Base-by-base conservation (phyloP, 129 eudicot species). In the Lonicera japonica region DNA sequence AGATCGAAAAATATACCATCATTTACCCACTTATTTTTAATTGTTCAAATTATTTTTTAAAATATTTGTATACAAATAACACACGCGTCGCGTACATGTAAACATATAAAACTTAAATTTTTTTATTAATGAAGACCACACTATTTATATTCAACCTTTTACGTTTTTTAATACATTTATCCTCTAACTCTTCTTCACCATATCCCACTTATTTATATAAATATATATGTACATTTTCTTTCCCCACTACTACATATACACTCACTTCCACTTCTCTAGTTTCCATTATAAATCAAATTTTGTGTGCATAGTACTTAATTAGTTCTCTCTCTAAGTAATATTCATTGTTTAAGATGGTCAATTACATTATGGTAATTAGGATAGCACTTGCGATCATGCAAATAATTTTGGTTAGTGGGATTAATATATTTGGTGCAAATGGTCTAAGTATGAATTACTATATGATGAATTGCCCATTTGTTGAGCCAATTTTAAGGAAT, bases 361-460 rank as follows among this genome's bases (percentile, higher is more conserved):
- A 38, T 11, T 1, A 29, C 34, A 45, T 29, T 29, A 16, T 16
- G 36, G 0, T 66, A 15, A n/a, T 55, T 38, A 56, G 24, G 1
- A 29, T 63, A n/a, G 4, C 21, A 8, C 6, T 72, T 24, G 12
- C 38, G 19, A 25, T 73, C 48, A 14, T 41, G 5, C 2, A 29
- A 29, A 6, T 29, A 29, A 50, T 67, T 29, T 21, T 59, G 52
- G 61, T 61, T 3, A 58, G 64, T 40, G 75, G 74, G 8, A 43
- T n/a, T n/a, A n/a, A 39, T n/a, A 59, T 24, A 48, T 38, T 53
- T 16, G 54, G 46, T 53, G 70, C 47, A 19, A 67, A 77, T 24
- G 96, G 90, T 24, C 67, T 91, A 16, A 77, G 65, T 58, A 82
- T 84, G 86, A 39, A 63, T 21, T 91, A 91, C 74, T 91, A 92